These are phyloP conservation scores for Paxillus involutus DNA, from an alignment of 768 basidiomycete genomes.

Conservation along the genomic window DNA sequence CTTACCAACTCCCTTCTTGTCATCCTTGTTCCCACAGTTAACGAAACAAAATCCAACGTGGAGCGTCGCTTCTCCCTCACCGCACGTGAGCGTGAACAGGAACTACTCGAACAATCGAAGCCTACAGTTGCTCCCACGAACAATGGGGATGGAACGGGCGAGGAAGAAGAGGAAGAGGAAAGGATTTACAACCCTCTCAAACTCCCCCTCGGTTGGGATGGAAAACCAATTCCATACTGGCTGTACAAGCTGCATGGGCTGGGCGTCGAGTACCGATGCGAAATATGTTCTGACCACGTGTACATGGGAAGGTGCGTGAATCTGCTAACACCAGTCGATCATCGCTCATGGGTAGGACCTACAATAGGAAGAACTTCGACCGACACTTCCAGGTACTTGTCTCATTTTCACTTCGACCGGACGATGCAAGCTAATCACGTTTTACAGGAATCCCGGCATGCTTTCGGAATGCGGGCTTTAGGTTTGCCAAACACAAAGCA, in stretches of 20 bases:
- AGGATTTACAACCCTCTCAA: conserved; percentile 98
- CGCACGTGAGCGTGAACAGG: conserved; percentile 95
- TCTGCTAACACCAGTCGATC: background rate
- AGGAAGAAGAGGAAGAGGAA: conserved; percentile 94
- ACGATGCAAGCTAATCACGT: conserved; percentile 17
- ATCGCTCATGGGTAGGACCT: conserved; percentile 15
- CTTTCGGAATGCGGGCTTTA: conserved; percentile 96
- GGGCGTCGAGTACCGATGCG: conserved; percentile 97
- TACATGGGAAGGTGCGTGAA: conserved; percentile 86
- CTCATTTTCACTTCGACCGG: conserved; percentile 9
- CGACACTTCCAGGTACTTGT: conserved; percentile 81
- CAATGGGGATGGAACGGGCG: conserved; percentile 46
- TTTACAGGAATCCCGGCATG: conserved; percentile 85
- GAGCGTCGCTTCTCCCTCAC: conserved; percentile 96
- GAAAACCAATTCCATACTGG: conserved; percentile 99
- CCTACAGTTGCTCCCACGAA: conserved; percentile 49
- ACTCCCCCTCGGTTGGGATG: conserved; percentile 95
- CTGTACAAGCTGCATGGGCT: conserved; percentile 96
- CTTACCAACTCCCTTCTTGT: conserved; percentile 67
- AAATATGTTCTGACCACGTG: conserved; percentile 95
- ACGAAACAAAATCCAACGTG: conserved; percentile 94
- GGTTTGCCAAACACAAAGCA: conserved; percentile 98
- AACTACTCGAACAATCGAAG: conserved; percentile 70
- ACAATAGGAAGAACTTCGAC: conserved; percentile 87
- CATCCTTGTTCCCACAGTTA: conserved; percentile 62